Base-by-base conservation (phyloP, 202 grass and related monocot species). In the Cymbopogon flexuosus region DNA sequence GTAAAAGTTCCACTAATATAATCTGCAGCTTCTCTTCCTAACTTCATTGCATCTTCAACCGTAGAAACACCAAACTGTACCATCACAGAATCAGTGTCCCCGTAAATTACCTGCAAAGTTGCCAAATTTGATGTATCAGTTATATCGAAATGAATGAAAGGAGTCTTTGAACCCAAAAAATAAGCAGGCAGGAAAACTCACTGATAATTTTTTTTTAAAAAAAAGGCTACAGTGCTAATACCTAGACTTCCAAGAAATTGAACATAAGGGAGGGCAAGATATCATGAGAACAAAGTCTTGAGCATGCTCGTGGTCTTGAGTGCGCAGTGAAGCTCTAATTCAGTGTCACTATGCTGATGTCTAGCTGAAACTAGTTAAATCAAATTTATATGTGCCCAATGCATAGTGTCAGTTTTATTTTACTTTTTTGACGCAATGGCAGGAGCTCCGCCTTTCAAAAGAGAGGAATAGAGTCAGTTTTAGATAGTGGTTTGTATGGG, bases 61-160 rank as follows among this genome's bases (percentile, higher is more conserved):
- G 88, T 89, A 81, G 92, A 84, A 79, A 78, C 95, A 54, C 95
- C 95, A 77, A 98, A 98, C 81, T 95, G 92, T 77, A 98, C 95
- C 95, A 98, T 98, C 81, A 98, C 92, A 80, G 95, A 98, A 84
- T 98, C 92, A 29, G 95, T 98, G 79, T 98, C 95, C 81, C 95
- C 95, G 40, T 98, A 98, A 59, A 98, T 78, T 80, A 98, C 86
- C 95, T 98, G 89, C 14, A 23, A 78, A 71, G 45, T 65, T 39
- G 83, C 54, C 59, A 79, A 63, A 62, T 60, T 42, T 66, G 21
- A 64, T 74, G 80, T 49, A n/a, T 33, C 14, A 76, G 64, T 49
- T 43, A 72, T 22, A 68, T 80, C 21, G 36, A 79, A 23, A 63
- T 81, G 37, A 21, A 41, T 22, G 19, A 67, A 73, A 75, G 11